Conservation (phyloP, 2,329 filamentous ascomycete species). For the Cercospora sojina region DNA sequence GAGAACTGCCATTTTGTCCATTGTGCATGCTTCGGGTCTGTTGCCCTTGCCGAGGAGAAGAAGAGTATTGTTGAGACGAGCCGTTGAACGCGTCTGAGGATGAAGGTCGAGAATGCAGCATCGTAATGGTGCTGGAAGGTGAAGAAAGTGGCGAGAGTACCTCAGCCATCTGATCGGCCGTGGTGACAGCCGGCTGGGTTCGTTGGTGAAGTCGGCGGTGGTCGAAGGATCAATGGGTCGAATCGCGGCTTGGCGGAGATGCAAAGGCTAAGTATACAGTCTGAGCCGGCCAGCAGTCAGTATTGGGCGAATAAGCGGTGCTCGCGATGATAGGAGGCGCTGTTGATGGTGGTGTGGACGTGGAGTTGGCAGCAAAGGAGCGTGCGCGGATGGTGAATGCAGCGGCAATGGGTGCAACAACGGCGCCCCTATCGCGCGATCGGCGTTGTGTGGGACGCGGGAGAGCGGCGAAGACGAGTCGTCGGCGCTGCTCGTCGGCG, state of each 20-base stretch:
- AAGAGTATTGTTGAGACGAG: slow-evolving; percentile 39
- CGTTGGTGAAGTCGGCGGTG: slow-evolving; percentile 1
- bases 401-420: slow-evolving; percentile 2
- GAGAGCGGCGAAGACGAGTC: neutral
- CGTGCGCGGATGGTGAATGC: slow-evolving; percentile 6
- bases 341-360: slow-evolving; percentile 15
- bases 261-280: slow-evolving; percentile 27
- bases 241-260: slow-evolving; percentile 24
- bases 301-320: slow-evolving; percentile 18
- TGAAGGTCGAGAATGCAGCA: slow-evolving; percentile 48
- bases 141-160: slow-evolving; percentile 51
- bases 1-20: slow-evolving; percentile 43
- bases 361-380: slow-evolving; percentile 9
- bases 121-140: slow-evolving; percentile 49
- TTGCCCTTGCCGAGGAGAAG: slow-evolving; percentile 42
- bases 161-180: slow-evolving; percentile 41
- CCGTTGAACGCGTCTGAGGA: slow-evolving; percentile 50
- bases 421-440: slow-evolving; percentile 7
- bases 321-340: slow-evolving; percentile 21
- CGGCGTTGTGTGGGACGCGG: slow-evolving; percentile 4
- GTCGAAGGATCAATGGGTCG: slow-evolving; percentile 22
- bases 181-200: slow-evolving; percentile 20
- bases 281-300: slow-evolving; percentile 38
- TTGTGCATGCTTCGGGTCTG: slow-evolving; percentile 47
- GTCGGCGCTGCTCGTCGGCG: slow-evolving; percentile 2